Evolutionary conservation across 2,329 filamentous ascomycete genomes (phyloP).

Genomic region (Pyrenochaeta sp.): DNA sequence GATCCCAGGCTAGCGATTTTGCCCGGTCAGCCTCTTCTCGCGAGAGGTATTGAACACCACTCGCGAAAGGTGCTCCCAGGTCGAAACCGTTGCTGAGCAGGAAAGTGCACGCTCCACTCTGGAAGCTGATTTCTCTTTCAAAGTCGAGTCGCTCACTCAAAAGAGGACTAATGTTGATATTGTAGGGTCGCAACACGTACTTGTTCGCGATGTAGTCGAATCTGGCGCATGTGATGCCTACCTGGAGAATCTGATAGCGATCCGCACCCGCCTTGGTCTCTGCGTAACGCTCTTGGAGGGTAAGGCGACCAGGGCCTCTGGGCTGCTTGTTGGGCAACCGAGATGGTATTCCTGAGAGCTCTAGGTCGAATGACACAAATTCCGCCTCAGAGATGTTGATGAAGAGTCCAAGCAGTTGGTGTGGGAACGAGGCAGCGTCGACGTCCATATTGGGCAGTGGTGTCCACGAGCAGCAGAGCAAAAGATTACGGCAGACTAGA

Average conservation of each 20-base stretch:
- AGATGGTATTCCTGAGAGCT: constrained; percentile 69
- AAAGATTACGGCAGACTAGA: neutral
- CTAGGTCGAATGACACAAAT: constrained; percentile 72
- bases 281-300: constrained; percentile 67
- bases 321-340: constrained; percentile 49
- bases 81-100: constrained; percentile 66
- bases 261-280: constrained; percentile 69
- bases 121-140: constrained; percentile 67
- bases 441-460: constrained; percentile 62
- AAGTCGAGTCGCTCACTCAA: constrained; percentile 63
- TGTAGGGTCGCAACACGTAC: constrained; percentile 71
- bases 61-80: constrained; percentile 63
- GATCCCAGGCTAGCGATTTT: constrained; percentile 54
- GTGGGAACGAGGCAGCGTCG: constrained; percentile 58
- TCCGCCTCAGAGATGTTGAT: constrained; percentile 65
- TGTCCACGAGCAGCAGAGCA: neutral
- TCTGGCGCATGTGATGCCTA: constrained; percentile 72
- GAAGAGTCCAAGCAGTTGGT: constrained; percentile 64
- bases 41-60: constrained; percentile 70
- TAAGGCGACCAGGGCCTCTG: constrained; percentile 52
- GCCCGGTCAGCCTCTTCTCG: constrained; percentile 64
- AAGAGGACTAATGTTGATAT: constrained; percentile 69
- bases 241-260: constrained; percentile 70
- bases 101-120: constrained; percentile 69
- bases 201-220: constrained; percentile 59